phyloP scores from a whole-genome alignment of 1,284 basidiomycete genomes.

The Sanghuangporus sanghuang region DNA sequence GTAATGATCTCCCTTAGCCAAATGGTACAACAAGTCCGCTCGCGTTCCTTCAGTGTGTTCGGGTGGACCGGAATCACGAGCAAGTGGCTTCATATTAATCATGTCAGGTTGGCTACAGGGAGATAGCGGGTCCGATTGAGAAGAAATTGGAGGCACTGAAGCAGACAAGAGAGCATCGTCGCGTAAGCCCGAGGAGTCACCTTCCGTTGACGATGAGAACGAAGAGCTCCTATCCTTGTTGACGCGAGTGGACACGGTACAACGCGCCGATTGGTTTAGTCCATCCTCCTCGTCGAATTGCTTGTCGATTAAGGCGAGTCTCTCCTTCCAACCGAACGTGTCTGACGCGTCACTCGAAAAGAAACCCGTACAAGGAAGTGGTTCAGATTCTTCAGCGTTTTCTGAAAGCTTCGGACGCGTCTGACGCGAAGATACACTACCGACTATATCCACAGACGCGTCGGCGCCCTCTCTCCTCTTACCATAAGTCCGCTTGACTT shows the following conservation, averaged over 20 bases:
- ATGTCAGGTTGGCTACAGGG: background rate
- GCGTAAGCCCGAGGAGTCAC: constrained; percentile 2
- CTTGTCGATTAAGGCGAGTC: constrained; percentile 12
- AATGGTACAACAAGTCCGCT: background rate
- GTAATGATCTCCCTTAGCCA: background rate
- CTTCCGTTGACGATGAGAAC: constrained; percentile 14
- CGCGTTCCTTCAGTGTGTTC: background rate
- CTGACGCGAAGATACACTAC: background rate
- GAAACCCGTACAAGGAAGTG: background rate
- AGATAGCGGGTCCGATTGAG: constrained; percentile 13
- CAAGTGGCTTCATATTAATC: background rate
- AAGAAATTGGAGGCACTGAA: constrained; percentile 7
- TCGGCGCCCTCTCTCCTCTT: constrained; percentile 13
- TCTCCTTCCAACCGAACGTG: constrained; percentile 13
- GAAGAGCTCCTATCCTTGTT: constrained; percentile 10
- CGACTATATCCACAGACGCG: background rate
- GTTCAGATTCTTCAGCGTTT: background rate
- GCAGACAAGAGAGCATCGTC: constrained; percentile 9
- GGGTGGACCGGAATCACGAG: background rate
- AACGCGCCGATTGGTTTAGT: background rate
- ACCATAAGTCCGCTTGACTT: constrained; percentile 16
- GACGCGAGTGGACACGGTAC: background rate
- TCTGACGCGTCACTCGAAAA: constrained; percentile 5
- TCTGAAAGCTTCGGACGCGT: background rate
- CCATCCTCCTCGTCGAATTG: constrained; percentile 13